These are phyloP conservation scores for Lactarius indigo DNA, from an alignment of 768 basidiomycete genomes.

Conservation along the genomic window DNA sequence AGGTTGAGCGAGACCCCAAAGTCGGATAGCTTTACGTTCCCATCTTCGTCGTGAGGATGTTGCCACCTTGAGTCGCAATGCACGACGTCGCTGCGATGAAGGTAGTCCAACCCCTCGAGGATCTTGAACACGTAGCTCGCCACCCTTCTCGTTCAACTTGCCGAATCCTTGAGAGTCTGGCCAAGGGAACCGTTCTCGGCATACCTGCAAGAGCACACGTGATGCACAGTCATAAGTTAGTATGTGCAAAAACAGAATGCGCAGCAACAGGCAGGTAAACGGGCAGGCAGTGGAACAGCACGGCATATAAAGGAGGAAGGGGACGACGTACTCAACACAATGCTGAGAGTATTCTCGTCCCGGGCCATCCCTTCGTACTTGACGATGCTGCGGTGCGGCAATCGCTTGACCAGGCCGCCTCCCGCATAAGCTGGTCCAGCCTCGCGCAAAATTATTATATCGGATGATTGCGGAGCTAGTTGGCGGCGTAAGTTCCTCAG, in stretches of 20 bases:
- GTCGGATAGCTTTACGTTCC: constrained; percentile 94
- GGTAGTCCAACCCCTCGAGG: constrained; percentile 91
- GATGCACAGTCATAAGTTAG: background rate
- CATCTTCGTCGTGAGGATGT: constrained; percentile 99
- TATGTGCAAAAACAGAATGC: background rate
- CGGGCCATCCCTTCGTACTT: constrained; percentile 96
- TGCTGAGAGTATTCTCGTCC: constrained; percentile 84
- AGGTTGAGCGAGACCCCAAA: constrained; percentile 97
- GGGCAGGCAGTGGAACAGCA: constrained; percentile 1
- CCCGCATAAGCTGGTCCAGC: constrained; percentile 62
- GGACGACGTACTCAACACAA: constrained; percentile 80
- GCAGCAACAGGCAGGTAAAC: background rate
- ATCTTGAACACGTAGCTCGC: constrained; percentile 95
- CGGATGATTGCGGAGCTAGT: constrained; percentile 2
- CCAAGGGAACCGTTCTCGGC: constrained; percentile 95
- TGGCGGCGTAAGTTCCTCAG: background rate
- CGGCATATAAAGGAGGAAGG: constrained; percentile 15
- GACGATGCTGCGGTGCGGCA: constrained; percentile 93
- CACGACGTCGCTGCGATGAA: constrained; percentile 85
- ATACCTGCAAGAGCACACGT: constrained; percentile 55
- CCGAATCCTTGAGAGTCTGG: constrained; percentile 90
- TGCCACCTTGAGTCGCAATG: constrained; percentile 98
- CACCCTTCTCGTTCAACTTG: constrained; percentile 83
- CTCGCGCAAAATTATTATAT: background rate
- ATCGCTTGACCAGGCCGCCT: constrained; percentile 85